A percentile compares a stretch with the other conserved stretches of the same genome.
Conservation (phyloP, 2,329 filamentous ascomycete genomes). For the Trichoderma polysporum region DNA sequence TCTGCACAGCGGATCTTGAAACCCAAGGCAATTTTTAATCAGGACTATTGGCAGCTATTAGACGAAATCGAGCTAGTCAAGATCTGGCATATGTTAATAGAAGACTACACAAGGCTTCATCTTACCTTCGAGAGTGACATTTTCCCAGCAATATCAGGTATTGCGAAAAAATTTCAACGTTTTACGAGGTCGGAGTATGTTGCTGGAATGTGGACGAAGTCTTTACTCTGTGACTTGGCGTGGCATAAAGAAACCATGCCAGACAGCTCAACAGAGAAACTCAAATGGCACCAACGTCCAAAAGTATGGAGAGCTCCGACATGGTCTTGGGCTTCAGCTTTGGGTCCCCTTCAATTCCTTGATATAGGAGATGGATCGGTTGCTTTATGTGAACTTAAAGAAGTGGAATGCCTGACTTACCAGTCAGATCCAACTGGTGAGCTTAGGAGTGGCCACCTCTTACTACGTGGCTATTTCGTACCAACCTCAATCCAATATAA, state of each 20-base stretch:
- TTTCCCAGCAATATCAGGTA: slow-evolving; percentile 24
- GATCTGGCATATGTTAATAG: slow-evolving; percentile 22
- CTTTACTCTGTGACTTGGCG: slow-evolving; percentile 17
- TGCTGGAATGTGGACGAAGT: slow-evolving; percentile 22
- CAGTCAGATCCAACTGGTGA: slow-evolving; percentile 19
- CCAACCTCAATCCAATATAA: not conserved
- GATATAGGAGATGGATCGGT: not conserved
- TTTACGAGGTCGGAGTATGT: slow-evolving; percentile 5
- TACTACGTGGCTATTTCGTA: slow-evolving; percentile 5
- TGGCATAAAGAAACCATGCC: slow-evolving; percentile 14
- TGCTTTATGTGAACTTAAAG: not conserved
- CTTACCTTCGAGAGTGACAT: slow-evolving; percentile 23
- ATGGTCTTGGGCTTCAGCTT: slow-evolving; percentile 23
- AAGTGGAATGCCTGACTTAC: not conserved
- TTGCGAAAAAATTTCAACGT: slow-evolving; percentile 20
- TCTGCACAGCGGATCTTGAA: not conserved
- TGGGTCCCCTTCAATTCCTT: slow-evolving; percentile 5
- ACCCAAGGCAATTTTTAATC: slow-evolving; percentile 12
- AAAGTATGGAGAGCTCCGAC: slow-evolving; percentile 21
- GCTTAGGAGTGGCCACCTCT: not conserved
- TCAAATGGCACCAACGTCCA: slow-evolving; percentile 1
- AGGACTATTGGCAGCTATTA: not conserved
- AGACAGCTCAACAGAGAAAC: not conserved
- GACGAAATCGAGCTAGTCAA: not conserved
- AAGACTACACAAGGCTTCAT: slow-evolving; percentile 20